Base-by-base conservation (phyloP, 306 rosid species). In the Alnus glutinosa region DNA sequence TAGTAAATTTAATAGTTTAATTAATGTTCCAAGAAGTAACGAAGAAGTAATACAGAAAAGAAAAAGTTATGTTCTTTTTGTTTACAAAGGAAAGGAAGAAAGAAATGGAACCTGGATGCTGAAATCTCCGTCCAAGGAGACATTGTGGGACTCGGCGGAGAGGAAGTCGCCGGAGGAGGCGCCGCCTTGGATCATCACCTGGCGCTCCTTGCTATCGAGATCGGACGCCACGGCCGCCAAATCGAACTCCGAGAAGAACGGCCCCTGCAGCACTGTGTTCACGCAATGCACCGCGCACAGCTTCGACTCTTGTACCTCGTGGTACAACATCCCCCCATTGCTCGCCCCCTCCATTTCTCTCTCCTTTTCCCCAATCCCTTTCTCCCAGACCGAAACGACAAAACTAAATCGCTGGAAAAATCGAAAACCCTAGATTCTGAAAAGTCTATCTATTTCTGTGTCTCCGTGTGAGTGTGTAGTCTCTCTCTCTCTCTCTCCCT, bases 261-360 rank as follows among this genome's bases (percentile, higher is more conserved):
- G 97, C 4, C 98, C 98, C 76, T 94, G 98, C 10, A 94, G 77
- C 18, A 91, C 97, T 2, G 98, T 87, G 86, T 94, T 94, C 16
- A 92, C 97, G 76, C 98, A 94, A 89, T 94, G 98, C 84, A 92
- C 94, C 0, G 98, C 98, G 71, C 98, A 94, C 0, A 94, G 97
- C 89, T 94, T 94, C 57, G 98, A 94, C 85, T 94, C 98, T 78
- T 94, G 98, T 2, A 94, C 97, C 89, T 94, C 98, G 73, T 94
- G 98, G 81, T 94, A 94, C 90, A 94, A 72, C 94, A 94, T 89
- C 19, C 98, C 98, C 54, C 98, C 98, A 82, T 94, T 94, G 97
- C 97, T 91, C 32, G 90, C 89, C 37, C 94, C 97, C 52, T 94
- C 98, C 98, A 92, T 92, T 9, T 81, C n/a, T 71, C 73, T 7